Evolutionary conservation across 768 basidiomycete genomes (phyloP).

Genomic region (Amanita fuliginea): DNA sequence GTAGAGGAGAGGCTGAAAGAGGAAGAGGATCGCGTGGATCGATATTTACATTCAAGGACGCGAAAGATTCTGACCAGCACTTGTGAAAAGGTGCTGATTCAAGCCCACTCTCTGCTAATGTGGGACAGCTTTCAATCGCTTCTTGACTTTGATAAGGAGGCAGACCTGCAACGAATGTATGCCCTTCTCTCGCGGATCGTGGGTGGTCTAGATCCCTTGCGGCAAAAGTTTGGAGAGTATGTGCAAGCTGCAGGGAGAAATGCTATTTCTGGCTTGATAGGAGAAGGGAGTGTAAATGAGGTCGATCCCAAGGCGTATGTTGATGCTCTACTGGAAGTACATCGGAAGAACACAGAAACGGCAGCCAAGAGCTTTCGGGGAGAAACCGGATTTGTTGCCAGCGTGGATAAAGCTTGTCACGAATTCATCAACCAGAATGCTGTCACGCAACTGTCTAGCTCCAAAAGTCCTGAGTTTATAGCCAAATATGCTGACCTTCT

Average conservation of each 20-base stretch:
- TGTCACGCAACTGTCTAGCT: conserved; percentile 76
- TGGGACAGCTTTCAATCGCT: conserved; percentile 88
- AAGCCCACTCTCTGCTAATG: conserved; percentile 74
- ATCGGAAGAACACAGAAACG: conserved; percentile 84
- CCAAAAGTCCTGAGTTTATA: conserved; percentile 85
- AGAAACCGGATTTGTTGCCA: conserved; percentile 88
- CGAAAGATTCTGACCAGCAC: conserved; percentile 68
- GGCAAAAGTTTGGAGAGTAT: conserved; percentile 90
- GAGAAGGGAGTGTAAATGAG: conserved; percentile 43
- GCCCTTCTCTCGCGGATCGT: conserved; percentile 82
- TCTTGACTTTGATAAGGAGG: conserved; percentile 89
- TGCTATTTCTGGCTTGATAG: conserved; percentile 67
- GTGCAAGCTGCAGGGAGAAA: conserved; percentile 85
- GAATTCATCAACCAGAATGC: conserved; percentile 93
- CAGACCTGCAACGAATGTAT: conserved; percentile 95
- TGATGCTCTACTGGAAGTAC: conserved; percentile 83
- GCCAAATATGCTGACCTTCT: conserved; percentile 88
- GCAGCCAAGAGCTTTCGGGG: conserved; percentile 84
- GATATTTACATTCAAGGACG: conserved; percentile 85
- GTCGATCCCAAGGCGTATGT: conserved; percentile 93
- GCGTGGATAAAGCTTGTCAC: conserved; percentile 88
- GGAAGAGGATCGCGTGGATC: conserved; percentile 91
- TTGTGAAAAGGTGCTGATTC: conserved; percentile 90
- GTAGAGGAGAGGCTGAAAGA: conserved; percentile 88
- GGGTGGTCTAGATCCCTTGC: conserved; percentile 81